Evolutionary conservation across 1,284 basidiomycete species (phyloP).

Genomic region (Ustilago xerochloae): DNA sequence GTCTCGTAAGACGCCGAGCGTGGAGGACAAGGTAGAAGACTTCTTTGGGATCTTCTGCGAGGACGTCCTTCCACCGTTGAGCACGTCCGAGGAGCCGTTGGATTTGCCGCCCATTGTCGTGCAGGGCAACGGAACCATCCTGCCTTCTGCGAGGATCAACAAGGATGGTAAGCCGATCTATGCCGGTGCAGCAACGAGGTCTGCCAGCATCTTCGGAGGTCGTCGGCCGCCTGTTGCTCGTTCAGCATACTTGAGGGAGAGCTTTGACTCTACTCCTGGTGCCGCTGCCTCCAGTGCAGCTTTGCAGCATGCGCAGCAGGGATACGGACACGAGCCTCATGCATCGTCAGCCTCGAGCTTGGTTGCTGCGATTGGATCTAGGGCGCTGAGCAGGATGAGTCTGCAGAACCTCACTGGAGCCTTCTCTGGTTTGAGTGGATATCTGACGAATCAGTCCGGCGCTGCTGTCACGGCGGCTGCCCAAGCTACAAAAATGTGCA

Average conservation of each 20-base stretch:
- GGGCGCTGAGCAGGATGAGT: conserved; percentile 51
- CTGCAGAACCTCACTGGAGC: conserved; percentile 51
- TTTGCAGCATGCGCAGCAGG: no score
- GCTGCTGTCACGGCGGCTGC: conserved; percentile 37
- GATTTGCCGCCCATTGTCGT: conserved; percentile 60
- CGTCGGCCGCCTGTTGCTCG: conserved; percentile 51
- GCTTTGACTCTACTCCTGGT: conserved; percentile 28
- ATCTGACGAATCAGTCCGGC: conserved; percentile 44
- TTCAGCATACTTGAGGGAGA: conserved; percentile 52
- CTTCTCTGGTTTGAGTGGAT: conserved; percentile 54
- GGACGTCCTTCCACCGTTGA: conserved; percentile 45
- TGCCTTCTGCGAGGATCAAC: conserved; percentile 32
- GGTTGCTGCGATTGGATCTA: conserved; percentile 32
- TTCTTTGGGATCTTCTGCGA: conserved; percentile 60
- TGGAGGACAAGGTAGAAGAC: conserved; percentile 47
- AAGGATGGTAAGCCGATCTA: conserved; percentile 30
- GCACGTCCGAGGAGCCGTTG: conserved; percentile 44
- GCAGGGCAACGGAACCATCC: conserved; percentile 17
- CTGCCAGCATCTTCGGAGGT: conserved; percentile 29
- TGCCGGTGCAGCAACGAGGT: not conserved
- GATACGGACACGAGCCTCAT: conserved; percentile 21
- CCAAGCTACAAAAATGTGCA: conserved; percentile 51
- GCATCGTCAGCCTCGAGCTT: conserved; percentile 26
- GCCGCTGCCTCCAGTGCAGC: not conserved
- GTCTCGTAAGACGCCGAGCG: conserved; percentile 6